A percentile compares a stretch with the other conserved stretches of the same genome.
phyloP scores from a whole-genome alignment of 2,329 filamentous ascomycete species.

The Leptodontidium sp. region DNA sequence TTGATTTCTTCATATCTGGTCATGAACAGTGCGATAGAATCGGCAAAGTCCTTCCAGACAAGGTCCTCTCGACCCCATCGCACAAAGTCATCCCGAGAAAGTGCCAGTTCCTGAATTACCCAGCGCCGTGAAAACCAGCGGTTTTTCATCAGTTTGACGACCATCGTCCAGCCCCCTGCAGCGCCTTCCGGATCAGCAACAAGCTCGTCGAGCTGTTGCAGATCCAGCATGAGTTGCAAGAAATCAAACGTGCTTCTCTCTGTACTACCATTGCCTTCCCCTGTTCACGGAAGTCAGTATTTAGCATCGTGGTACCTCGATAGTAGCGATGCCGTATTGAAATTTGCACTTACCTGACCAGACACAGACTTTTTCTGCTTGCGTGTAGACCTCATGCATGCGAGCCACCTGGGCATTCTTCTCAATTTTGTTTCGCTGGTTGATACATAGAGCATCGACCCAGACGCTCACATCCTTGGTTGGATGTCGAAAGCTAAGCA shows the following conservation, averaged over 20 bases:
- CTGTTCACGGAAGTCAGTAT: no score
- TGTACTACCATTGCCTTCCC: no score
- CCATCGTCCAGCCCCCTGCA: slow-evolving; percentile 10
- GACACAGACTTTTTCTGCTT: slow-evolving; percentile 28
- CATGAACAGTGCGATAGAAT: slow-evolving; percentile 35
- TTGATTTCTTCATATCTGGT: slow-evolving; percentile 31
- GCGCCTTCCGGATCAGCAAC: neutral
- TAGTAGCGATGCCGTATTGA: no score
- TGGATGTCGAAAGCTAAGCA: slow-evolving; percentile 20
- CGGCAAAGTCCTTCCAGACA: slow-evolving; percentile 48
- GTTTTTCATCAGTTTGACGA: slow-evolving; percentile 37
- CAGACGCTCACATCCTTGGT: slow-evolving; percentile 24
- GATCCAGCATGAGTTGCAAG: slow-evolving; percentile 26
- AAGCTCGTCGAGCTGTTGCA: slow-evolving; percentile 17
- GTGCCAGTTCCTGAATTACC: slow-evolving; percentile 52
- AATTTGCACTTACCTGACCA: slow-evolving; percentile 20
- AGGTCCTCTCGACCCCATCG: slow-evolving; percentile 48
- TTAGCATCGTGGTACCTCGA: no score
- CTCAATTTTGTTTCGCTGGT: slow-evolving; percentile 28
- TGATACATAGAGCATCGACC: slow-evolving; percentile 35
- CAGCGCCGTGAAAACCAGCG: slow-evolving; percentile 51
- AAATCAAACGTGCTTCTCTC: slow-evolving; percentile 23
- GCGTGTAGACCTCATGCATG: slow-evolving; percentile 33
- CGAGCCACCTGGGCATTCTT: slow-evolving; percentile 27
- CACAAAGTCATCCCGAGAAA: slow-evolving; percentile 47